These are phyloP conservation scores for Ophiostoma ulmi DNA, from an alignment of 2,329 filamentous ascomycete species.

Conservation along the genomic window DNA sequence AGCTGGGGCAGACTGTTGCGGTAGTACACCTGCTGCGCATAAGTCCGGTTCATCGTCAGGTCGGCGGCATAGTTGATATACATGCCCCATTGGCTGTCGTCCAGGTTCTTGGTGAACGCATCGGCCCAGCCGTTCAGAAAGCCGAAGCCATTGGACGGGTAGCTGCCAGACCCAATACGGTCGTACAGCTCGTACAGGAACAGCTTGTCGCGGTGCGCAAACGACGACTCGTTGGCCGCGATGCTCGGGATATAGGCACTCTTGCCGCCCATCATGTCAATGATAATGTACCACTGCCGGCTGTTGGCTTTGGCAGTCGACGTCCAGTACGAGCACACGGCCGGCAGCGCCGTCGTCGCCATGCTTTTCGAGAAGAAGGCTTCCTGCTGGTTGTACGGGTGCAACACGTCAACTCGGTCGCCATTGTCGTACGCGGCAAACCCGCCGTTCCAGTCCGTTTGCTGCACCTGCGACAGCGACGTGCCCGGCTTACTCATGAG, in stretches of 20 bases:
- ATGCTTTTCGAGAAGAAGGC: slow-evolving; percentile 34
- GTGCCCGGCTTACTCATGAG: slow-evolving; percentile 29
- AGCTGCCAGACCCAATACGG: slow-evolving; percentile 29
- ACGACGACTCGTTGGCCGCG: slow-evolving; percentile 33
- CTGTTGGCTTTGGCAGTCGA: slow-evolving; percentile 25
- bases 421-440: slow-evolving; percentile 34
- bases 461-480: slow-evolving; percentile 27
- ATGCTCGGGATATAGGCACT: slow-evolving; percentile 37
- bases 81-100: slow-evolving; percentile 41
- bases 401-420: slow-evolving; percentile 23
- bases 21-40: slow-evolving; percentile 49
- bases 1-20: slow-evolving; percentile 38
- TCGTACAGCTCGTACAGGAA: slow-evolving; percentile 48
- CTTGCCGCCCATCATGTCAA: slow-evolving; percentile 35
- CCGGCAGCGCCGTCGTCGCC: slow-evolving; percentile 28
- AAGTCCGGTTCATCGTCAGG: slow-evolving; percentile 41
- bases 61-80: slow-evolving; percentile 54
- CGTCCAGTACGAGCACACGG: slow-evolving; percentile 32
- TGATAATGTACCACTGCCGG: slow-evolving; percentile 35
- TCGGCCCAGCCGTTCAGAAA: slow-evolving; percentile 42
- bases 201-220: slow-evolving; percentile 42
- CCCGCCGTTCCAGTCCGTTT: slow-evolving; percentile 31
- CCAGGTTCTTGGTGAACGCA: slow-evolving; percentile 31
- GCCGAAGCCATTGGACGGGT: slow-evolving; percentile 36
- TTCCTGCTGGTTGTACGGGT: slow-evolving; percentile 31